Percentiles rank a stretch among this genome's conserved stretches.
Conservation (phyloP, 2,329 filamentous ascomycete genomes). For the Myriosclerotinia scirpicola region DNA sequence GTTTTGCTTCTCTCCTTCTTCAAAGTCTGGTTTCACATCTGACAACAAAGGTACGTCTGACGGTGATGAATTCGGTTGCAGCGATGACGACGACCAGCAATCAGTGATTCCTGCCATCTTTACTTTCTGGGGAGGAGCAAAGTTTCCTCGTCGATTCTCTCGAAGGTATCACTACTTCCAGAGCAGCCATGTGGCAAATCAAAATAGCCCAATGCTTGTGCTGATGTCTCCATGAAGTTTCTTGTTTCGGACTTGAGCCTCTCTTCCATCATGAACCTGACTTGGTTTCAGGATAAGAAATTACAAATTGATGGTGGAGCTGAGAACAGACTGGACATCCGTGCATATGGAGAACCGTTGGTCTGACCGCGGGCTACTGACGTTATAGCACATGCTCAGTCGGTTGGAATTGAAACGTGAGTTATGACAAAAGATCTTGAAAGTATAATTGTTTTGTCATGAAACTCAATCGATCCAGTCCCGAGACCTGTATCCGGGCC, state of each 20-base stretch:
- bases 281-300: slow-evolving; percentile 23
- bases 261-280: neutral
- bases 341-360: slow-evolving; percentile 10
- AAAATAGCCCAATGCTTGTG: neutral
- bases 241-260: neutral
- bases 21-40: neutral
- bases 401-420: neutral
- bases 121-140: neutral
- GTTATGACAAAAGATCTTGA: neutral
- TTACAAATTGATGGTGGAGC: slow-evolving; percentile 23
- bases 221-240: slow-evolving; percentile 1
- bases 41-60: slow-evolving; percentile 10
- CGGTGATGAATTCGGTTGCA: neutral
- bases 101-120: slow-evolving; percentile 11
- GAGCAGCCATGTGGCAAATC: neutral
- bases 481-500: neutral
- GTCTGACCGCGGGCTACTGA: slow-evolving; percentile 8
- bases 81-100: neutral
- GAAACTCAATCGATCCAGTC: neutral
- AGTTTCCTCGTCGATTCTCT: neutral
- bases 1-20: neutral
- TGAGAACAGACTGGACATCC: slow-evolving; percentile 14
- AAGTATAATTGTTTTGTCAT: neutral
- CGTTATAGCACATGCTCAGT: neutral
- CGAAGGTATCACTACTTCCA: neutral